Percentiles rank a stretch among this genome's conserved stretches.
phyloP scores from a whole-genome alignment of 2,329 filamentous ascomycete species.

The Fusarium floridanum region DNA sequence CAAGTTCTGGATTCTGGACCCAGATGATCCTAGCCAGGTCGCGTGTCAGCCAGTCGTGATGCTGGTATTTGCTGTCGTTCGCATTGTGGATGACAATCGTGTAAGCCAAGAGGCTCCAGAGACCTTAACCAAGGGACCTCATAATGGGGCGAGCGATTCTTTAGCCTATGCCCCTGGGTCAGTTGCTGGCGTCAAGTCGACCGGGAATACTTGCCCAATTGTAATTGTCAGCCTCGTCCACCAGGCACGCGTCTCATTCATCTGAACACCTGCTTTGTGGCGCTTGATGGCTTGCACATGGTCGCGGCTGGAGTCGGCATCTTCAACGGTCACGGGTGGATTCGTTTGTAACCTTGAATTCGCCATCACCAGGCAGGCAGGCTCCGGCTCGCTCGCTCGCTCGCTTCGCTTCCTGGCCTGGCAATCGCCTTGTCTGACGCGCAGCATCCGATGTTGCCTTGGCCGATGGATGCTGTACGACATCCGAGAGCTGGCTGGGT shows the following conservation, averaged over 20 bases:
- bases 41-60: conserved; percentile 18
- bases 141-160: conserved; percentile 13
- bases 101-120: conserved; percentile 35
- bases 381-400: not conserved
- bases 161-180: conserved; percentile 21
- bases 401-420: not conserved
- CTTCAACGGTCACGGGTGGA: conserved; percentile 8
- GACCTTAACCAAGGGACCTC: conserved; percentile 12
- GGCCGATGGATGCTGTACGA: conserved; percentile 14
- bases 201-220: conserved; percentile 11
- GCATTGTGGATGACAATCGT: conserved; percentile 20
- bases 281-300: not conserved
- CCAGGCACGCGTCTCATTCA: not conserved
- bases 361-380: not conserved
- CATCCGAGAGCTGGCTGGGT: conserved; percentile 8
- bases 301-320: conserved; percentile 16
- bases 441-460: conserved; percentile 10
- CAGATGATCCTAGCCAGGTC: conserved; percentile 14
- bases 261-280: conserved; percentile 1
- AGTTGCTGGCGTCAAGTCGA: conserved; percentile 7
- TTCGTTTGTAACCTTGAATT: not conserved
- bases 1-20: conserved; percentile 2
- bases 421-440: conserved; percentile 5
- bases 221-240: conserved; percentile 17
- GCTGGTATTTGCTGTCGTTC: not conserved